Percentiles rank a stretch among this genome's conserved stretches.
Evolutionary conservation across 2,329 filamentous ascomycete genomes (phyloP).

Genomic region (Pezicula radicicola): DNA sequence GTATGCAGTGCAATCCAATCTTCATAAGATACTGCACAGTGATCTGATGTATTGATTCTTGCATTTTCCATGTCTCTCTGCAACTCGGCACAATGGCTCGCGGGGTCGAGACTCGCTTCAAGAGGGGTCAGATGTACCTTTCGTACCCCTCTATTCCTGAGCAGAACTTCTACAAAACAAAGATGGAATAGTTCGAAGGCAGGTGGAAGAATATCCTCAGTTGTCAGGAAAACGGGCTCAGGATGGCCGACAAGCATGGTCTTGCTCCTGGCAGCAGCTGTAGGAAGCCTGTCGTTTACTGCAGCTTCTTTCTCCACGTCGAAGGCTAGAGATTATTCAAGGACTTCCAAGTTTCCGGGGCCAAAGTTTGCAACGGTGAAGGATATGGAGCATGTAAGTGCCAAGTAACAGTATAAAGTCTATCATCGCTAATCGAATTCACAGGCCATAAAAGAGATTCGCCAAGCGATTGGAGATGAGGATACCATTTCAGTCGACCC

Average conservation of each 20-base stretch:
- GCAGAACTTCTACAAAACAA: neutral
- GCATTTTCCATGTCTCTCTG: slow-evolving; percentile 9
- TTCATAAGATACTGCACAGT: neutral
- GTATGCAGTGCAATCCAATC: slow-evolving; percentile 1
- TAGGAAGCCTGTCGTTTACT: slow-evolving; percentile 15
- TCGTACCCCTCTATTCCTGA: too few relatives aligned
- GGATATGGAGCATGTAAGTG: slow-evolving; percentile 47
- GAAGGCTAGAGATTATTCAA: slow-evolving; percentile 23
- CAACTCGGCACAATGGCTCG: slow-evolving; percentile 13
- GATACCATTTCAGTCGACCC: slow-evolving; percentile 61
- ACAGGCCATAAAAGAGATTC: slow-evolving; percentile 55
- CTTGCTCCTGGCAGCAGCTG: slow-evolving; percentile 18
- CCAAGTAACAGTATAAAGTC: neutral
- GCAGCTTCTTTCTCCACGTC: slow-evolving; percentile 8
- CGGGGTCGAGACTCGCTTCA: slow-evolving; percentile 12
- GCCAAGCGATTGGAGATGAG: slow-evolving; percentile 41
- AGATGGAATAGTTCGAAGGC: slow-evolving; percentile 11
- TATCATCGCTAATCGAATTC: neutral
- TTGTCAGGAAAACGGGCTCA: neutral
- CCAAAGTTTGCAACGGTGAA: slow-evolving; percentile 43
- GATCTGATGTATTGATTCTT: slow-evolving; percentile 3
- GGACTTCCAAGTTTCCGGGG: slow-evolving; percentile 20
- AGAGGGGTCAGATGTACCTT: neutral
- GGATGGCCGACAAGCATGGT: slow-evolving; percentile 22
- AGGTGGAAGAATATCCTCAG: neutral